A percentile compares a stretch with the other conserved stretches of the same genome.
Evolutionary conservation across 192 early-diverging fungal species (phyloP).

Genomic region (Coemansia guatemalensis): DNA sequence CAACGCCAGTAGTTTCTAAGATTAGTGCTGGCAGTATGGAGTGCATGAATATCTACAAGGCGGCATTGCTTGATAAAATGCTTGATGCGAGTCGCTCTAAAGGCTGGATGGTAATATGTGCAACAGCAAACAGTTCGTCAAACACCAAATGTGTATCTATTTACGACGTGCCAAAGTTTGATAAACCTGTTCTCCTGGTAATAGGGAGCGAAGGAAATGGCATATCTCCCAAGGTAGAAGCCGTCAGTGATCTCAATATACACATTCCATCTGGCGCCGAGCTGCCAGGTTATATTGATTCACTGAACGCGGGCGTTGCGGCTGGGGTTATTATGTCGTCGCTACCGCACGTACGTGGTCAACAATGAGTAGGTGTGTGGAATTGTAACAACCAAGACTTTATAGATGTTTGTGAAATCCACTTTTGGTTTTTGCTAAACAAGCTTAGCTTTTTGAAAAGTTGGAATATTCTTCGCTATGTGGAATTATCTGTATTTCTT

Average conservation of each 20-base stretch:
- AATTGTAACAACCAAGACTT: no score
- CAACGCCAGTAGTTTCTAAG: constrained; percentile 35
- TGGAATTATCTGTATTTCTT: no score
- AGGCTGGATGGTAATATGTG: constrained; percentile 39
- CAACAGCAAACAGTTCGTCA: constrained; percentile 2
- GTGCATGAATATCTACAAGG: constrained; percentile 21
- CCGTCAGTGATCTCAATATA: constrained; percentile 26
- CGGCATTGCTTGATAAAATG: background rate
- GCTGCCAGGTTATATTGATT: constrained; percentile 32
- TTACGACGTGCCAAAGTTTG: constrained; percentile 12
- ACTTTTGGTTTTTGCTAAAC: no score
- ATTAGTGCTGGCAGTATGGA: constrained; percentile 46
- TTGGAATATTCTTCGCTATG: no score
- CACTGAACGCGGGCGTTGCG: constrained; percentile 52
- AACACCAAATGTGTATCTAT: background rate
- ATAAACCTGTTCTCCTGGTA: constrained; percentile 34
- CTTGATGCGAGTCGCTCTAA: constrained; percentile 7
- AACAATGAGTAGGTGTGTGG: no score
- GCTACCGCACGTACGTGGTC: background rate
- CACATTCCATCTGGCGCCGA: constrained; percentile 29
- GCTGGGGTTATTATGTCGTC: constrained; percentile 34
- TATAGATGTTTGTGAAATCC: no score
- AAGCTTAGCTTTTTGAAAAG: no score
- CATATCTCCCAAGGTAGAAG: constrained; percentile 8
- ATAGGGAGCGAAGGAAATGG: constrained; percentile 43